These are phyloP conservation scores for Olyra latifolia DNA, from an alignment of 176 grass and related monocot genomes.

Conservation along the genomic window DNA sequence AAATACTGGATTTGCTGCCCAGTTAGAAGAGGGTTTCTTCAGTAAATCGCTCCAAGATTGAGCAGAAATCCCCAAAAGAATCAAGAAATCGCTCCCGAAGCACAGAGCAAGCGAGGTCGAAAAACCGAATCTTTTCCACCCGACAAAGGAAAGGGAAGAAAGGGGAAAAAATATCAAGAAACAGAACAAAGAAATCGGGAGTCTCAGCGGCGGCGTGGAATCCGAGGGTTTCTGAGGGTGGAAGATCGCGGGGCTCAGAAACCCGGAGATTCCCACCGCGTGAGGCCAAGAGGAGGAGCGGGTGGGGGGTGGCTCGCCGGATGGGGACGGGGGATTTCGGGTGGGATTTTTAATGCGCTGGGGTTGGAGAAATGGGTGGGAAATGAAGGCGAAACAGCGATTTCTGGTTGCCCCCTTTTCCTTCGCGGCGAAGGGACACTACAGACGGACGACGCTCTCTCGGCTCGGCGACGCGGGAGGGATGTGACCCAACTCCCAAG, in stretches of 20 bases:
- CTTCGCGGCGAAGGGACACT: slow-evolving; percentile 40
- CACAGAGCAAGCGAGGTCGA: not conserved
- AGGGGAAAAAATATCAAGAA: not conserved
- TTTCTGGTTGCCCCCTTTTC: not conserved
- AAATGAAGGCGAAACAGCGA: slow-evolving; percentile 27
- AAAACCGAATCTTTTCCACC: not conserved
- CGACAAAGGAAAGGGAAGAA: not conserved
- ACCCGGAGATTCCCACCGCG: slow-evolving; percentile 23
- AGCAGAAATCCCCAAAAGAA: not conserved
- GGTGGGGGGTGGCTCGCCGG: not conserved
- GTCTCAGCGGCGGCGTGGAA: not conserved
- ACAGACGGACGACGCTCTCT: no score
- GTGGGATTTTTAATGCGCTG: slow-evolving; percentile 25
- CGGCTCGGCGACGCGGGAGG: no score
- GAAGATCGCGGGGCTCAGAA: not conserved
- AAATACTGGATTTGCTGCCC: slow-evolving; percentile 4
- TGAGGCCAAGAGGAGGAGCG: not conserved
- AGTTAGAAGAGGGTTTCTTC: not conserved
- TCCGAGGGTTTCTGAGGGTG: not conserved
- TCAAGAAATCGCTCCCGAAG: not conserved
- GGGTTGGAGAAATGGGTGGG: slow-evolving; percentile 16
- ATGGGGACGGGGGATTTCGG: not conserved
- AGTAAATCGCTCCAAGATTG: not conserved
- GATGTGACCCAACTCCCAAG: no score
- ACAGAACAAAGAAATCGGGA: not conserved